Evolutionary conservation across 257 asterid species (phyloP).

Genomic region (Solanum pennellii): DNA sequence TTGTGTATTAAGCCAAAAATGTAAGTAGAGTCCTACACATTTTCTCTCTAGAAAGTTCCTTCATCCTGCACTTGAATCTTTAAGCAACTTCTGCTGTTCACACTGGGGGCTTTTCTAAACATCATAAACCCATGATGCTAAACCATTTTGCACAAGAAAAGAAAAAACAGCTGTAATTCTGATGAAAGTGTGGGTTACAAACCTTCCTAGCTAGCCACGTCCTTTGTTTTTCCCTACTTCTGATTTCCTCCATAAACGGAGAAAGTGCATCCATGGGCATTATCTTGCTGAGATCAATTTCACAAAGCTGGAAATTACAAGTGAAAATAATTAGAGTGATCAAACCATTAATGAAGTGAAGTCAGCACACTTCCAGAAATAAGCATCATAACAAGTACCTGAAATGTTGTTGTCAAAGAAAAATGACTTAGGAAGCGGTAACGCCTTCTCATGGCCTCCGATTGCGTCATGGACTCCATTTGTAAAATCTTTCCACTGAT

Average conservation of each 20-base stretch:
- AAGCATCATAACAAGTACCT: constrained; percentile 30
- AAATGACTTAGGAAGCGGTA: constrained; percentile 92
- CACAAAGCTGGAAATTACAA: constrained; percentile 60
- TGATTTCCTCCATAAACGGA: constrained; percentile 90
- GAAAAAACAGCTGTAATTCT: neutral
- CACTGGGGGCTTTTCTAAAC: neutral
- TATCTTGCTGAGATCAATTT: constrained; percentile 50
- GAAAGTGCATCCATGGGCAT: constrained; percentile 71
- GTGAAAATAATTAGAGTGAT: neutral
- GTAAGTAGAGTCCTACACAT: neutral
- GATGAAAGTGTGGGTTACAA: constrained; percentile 1
- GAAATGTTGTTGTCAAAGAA: constrained; percentile 83
- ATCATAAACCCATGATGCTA: neutral
- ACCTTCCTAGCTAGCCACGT: constrained; percentile 76
- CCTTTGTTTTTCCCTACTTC: constrained; percentile 83
- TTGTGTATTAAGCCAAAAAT: neutral
- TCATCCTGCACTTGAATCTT: neutral
- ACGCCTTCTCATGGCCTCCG: constrained; percentile 82
- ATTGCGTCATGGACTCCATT: constrained; percentile 74
- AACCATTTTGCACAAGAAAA: neutral
- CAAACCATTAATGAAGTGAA: neutral
- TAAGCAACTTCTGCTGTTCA: neutral
- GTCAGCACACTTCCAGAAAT: neutral
- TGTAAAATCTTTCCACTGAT: constrained; percentile 76
- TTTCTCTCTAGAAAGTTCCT: neutral